Conservation (phyloP, 768 basidiomycete species). For the Mycena galericulata region DNA sequence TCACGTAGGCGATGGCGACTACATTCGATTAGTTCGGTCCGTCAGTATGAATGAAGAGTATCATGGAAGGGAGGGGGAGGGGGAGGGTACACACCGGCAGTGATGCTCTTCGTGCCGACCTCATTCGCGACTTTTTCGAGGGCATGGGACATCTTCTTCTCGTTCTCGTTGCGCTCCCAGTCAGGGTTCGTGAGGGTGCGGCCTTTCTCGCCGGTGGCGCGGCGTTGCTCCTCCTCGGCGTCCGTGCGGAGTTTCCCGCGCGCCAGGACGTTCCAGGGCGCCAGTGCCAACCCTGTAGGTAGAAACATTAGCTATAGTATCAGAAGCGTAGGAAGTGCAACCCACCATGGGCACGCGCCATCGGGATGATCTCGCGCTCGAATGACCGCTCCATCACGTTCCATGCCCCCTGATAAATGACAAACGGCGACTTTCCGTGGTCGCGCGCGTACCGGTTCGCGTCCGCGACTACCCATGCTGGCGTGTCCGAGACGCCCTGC, state of each 20-base stretch:
- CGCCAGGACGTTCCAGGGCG: conserved; percentile 20
- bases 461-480: conserved; percentile 31
- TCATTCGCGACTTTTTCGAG: conserved; percentile 53
- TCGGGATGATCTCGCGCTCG: conserved; percentile 59
- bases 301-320: background rate
- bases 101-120: conserved; percentile 50
- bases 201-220: conserved; percentile 49
- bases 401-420: conserved; percentile 57
- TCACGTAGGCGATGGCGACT: conserved; percentile 58
- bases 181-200: conserved; percentile 36
- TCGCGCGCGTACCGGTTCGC: conserved; percentile 56
- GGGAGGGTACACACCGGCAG: conserved; percentile 43
- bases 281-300: conserved; percentile 30
- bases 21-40: no score
- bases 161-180: conserved; percentile 31
- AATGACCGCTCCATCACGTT: conserved; percentile 51
- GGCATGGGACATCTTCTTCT: conserved; percentile 47
- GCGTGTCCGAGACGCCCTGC: conserved; percentile 43
- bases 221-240: conserved; percentile 35
- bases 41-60: conserved; percentile 15
- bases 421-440: conserved; percentile 57
- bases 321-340: background rate
- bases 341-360: conserved; percentile 34
- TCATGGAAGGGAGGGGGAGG: no score
- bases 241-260: conserved; percentile 22